Base-by-base conservation (phyloP, 768 basidiomycete species). In the Neoboletus subvelutipes region DNA sequence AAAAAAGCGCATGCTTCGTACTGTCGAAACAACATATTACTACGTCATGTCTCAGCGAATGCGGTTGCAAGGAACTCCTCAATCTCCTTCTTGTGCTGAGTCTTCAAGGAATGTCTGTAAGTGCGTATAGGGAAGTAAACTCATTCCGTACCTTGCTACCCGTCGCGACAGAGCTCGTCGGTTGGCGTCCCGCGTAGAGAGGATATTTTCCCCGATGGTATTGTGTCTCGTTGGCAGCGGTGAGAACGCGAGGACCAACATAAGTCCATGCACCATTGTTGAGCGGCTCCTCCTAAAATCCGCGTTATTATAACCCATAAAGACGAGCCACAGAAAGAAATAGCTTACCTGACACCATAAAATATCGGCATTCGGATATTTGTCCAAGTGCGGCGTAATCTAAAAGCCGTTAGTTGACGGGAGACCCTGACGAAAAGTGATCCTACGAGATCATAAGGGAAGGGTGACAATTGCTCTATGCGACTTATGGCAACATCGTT, bases 261-360 rank as follows among this genome's bases (percentile, higher is more conserved):
- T 99, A 97, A 41, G 89, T 92, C 97, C 97, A 99, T 2, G 93
- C 87, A 63, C 97, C 97, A 67, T 94, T 94, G 80, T 99, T 99
- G 63, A 98, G 76, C 17, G 97, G 96, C 73, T 98, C 94, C 76
- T 97, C 94, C 81, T 86, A 67, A 49, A 64, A 39, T 51, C 15
- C 61, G 50, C 20, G 58, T 48, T 51, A 57, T 45, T 41, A 43
- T 17, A 22, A 40, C 24, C n/a, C 6, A 28, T 45, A 26, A 45
- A 43, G 5, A 17, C 1, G 10, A 31, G 18, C 1, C 5, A 12
- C 3, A 41, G n/a, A 28, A 39, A 10, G 9, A 22, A 1, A 8
- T 4, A 26, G 1, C 5, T 53, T 69, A 83, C 86, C 78, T 97
- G 94, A 67, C 90, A 92, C 95, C 96, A 98, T 45, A 94, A 78